phyloP scores from a whole-genome alignment of 768 basidiomycete species.

The Neoboletus subvelutipes region DNA sequence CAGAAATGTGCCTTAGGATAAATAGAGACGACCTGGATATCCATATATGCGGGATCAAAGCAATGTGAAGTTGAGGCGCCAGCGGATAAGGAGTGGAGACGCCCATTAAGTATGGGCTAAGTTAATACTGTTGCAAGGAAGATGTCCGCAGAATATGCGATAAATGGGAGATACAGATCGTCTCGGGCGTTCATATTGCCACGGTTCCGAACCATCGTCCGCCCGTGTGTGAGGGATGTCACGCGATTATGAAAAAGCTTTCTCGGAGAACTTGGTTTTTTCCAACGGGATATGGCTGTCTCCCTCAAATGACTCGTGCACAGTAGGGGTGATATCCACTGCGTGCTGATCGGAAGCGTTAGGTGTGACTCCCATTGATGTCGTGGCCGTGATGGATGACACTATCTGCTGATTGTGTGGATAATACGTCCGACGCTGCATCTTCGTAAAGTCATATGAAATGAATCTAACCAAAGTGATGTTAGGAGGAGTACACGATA shows the following conservation, averaged over 20 bases:
- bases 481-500: no score
- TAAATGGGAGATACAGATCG: conserved; percentile 25
- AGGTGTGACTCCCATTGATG: conserved; percentile 73
- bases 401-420: no score
- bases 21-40: conserved; percentile 13
- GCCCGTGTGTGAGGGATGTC: background rate
- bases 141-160: conserved; percentile 23
- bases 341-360: conserved; percentile 43
- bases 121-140: conserved; percentile 17
- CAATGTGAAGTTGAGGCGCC: conserved; percentile 3
- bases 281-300: conserved; percentile 41
- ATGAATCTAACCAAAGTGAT: no score
- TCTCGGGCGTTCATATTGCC: conserved; percentile 5
- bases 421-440: conserved; percentile 89
- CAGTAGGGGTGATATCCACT: conserved; percentile 42
- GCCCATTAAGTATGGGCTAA: conserved; percentile 23
- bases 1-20: conserved; percentile 10
- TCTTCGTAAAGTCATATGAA: conserved; percentile 89
- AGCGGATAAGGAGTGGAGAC: conserved; percentile 11
- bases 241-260: conserved; percentile 47
- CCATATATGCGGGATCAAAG: conserved; percentile 8
- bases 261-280: conserved; percentile 42
- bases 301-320: conserved; percentile 43
- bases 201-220: background rate
- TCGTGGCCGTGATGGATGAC: conserved; percentile 70